phyloP scores from a whole-genome alignment of 371 early-diverging fungal species.

The Haplosporangium sp. region DNA sequence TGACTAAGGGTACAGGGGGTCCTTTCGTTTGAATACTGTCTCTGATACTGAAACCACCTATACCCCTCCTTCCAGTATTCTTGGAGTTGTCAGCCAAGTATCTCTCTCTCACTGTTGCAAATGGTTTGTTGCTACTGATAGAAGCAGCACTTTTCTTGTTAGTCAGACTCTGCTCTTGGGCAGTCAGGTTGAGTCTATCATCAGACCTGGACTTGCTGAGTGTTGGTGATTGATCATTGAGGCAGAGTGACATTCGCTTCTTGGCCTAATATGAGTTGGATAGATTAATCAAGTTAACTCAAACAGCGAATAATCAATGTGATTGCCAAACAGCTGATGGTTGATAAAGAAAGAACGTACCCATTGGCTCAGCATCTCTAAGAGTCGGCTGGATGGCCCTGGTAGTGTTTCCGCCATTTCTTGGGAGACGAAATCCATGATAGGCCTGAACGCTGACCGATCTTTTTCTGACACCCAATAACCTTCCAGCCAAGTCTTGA shows the following conservation, averaged over 20 bases:
- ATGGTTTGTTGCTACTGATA: slow-evolving; percentile 3
- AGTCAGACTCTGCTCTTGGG: slow-evolving; percentile 1
- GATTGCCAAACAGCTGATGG: neutral
- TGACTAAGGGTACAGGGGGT: slow-evolving; percentile 42
- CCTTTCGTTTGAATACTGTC: slow-evolving; percentile 43
- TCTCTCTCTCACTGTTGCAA: slow-evolving; percentile 26
- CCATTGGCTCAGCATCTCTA: slow-evolving; percentile 50
- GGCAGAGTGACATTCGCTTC: slow-evolving; percentile 23
- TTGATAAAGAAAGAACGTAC: slow-evolving; percentile 1
- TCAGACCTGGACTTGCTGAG: slow-evolving; percentile 29
- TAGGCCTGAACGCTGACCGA: slow-evolving; percentile 78
- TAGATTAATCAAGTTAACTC: neutral
- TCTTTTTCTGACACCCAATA: slow-evolving; percentile 50
- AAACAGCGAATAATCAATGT: no score
- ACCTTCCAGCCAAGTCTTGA: slow-evolving; percentile 50
- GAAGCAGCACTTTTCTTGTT: neutral
- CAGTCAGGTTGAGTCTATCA: slow-evolving; percentile 24
- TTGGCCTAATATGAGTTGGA: slow-evolving; percentile 12
- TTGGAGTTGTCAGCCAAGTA: slow-evolving; percentile 5
- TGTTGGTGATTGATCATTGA: slow-evolving; percentile 10
- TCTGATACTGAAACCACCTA: slow-evolving; percentile 48
- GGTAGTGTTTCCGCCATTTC: slow-evolving; percentile 69
- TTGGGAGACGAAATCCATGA: slow-evolving; percentile 82
- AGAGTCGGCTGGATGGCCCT: slow-evolving; percentile 31
- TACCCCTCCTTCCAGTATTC: slow-evolving; percentile 7